Evolutionary conservation across 148 eudicot species (phyloP), one percentile per base, ranked within the genome.

Genomic region (Nyssa sinensis): DNA sequence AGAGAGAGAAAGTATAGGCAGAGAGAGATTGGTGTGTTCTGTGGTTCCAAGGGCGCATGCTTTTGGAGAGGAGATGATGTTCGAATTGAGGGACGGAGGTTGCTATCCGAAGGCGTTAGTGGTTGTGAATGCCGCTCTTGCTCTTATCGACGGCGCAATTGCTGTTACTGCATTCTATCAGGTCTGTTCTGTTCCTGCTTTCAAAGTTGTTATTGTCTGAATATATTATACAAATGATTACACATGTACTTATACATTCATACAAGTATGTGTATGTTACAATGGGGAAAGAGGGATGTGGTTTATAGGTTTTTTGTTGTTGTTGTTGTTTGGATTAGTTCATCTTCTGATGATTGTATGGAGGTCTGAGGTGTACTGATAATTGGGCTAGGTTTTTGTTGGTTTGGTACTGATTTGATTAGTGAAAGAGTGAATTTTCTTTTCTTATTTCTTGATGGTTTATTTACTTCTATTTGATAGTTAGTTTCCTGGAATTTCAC

Each of bases 161-260:
- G 89, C 88, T 59, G 73, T 80, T 65, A 73, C 91, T 74, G 89
- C 98, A 76, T 86, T 93, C 65, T 87, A 70, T 78, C 93, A 89
- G 98, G 98, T 91, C 55, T 55, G 41, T 7, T 16, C 49, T 74
- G 16, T 63, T 8, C 25, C 33, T 23, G 64, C 44, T 33, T 14
- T 66, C 21, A 49, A 39, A n/a, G 51, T 35, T 0, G 8, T 61
- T 49, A 10, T 25, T 32, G 62, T 41, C 4, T n/a, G n/a, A 1
- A 53, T 31, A 34, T 31, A 62, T 24, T 21, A 17, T 8, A 67
- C 30, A 58, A 59, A 59, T 57, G 41, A 30, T 19, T 62, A 16
- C 28, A 11, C 47, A 74, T 14, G 17, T 55, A 23, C 16, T 14
- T 8, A 41, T 7, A 41, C 13, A 14, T 44, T 6, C 19, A 44